Evolutionary conservation across 345 rosid genomes (phyloP), one percentile per base, ranked within the genome.

Genomic region (Eucalyptus coolabah): DNA sequence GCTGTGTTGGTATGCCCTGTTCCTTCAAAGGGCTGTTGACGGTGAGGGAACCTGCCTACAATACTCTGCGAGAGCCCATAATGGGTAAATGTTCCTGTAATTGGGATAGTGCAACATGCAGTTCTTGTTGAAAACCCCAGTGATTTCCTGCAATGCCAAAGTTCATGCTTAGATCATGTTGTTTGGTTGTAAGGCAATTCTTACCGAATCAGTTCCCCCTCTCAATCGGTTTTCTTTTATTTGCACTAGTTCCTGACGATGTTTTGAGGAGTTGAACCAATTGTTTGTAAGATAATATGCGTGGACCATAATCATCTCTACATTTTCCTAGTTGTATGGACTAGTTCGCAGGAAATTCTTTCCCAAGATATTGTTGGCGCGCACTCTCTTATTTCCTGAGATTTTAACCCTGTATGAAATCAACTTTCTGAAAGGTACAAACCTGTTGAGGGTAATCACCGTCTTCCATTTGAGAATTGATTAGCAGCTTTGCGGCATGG

Each of bases 371-470:
- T 5, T 34, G 53, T 9, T 21, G 26, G 44, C 23, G 16, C 4
- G 40, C 10, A 8, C 77, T 67, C 40, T n/a, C 17, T 8, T n/a
- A n/a, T 67, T 67, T 67, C 6, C 40, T 63, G 18, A 65, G 34
- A n/a, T 30, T 12, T 15, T 14, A n/a, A n/a, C 34, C 4, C 40
- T 16, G 3, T 67, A 8, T n/a, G 77, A n/a, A 18, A 67, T 67
- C 77, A 67, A 67, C 21, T n/a, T 67, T 7, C 17, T 7, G 40
- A 67, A n/a, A 67, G 40, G 19, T 65, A 26, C 26, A 30, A 87
- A 94, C 96, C 96, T 94, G 92, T 56, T 94, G 95, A 3, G 99
- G 98, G 63, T 95, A 97, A 87, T 93, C 95, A 24, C 98, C 98
- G 86, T 92, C 91, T 54, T 91, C 95, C 51, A 92, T 37, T 60